Percentiles rank a stretch among this genome's conserved stretches.
Conservation (phyloP, 2,329 filamentous ascomycete species). For the Colletotrichum brevisporum region DNA sequence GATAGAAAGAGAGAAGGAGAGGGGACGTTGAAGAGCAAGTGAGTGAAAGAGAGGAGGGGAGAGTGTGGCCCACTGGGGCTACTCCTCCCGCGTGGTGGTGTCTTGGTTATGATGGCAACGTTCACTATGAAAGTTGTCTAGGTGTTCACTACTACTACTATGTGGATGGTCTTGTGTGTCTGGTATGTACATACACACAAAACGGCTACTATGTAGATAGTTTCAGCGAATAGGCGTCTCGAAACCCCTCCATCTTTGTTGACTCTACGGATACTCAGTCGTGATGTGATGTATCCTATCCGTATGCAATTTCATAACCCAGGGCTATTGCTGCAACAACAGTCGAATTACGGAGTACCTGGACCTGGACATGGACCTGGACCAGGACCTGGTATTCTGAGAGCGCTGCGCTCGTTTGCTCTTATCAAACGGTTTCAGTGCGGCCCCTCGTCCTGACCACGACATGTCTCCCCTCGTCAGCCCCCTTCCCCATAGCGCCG, state of each 20-base stretch:
- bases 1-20: not conserved
- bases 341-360: constrained; percentile 18
- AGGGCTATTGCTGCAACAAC: constrained; percentile 16
- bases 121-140: constrained; percentile 13
- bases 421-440: constrained; percentile 41
- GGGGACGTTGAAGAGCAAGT: constrained; percentile 7
- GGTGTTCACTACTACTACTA: constrained; percentile 6
- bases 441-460: constrained; percentile 32
- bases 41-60: constrained; percentile 5
- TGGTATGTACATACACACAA: not conserved
- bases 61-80: constrained; percentile 26
- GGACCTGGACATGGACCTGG: not conserved
- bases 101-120: constrained; percentile 16
- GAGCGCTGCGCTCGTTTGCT: constrained; percentile 31
- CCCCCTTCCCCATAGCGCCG: constrained; percentile 40
- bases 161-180: not conserved
- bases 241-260: not conserved
- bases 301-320: constrained; percentile 35
- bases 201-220: not conserved
- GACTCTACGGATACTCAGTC: not conserved
- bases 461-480: constrained; percentile 24
- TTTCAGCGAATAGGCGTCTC: not conserved
- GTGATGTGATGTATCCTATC: not conserved
- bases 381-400: constrained; percentile 24
- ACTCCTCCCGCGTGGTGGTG: constrained; percentile 21